Percentiles rank a stretch among this genome's conserved stretches.
Evolutionary conservation across 2,329 filamentous ascomycete species (phyloP).

Genomic region (Grosmannia huntii): DNA sequence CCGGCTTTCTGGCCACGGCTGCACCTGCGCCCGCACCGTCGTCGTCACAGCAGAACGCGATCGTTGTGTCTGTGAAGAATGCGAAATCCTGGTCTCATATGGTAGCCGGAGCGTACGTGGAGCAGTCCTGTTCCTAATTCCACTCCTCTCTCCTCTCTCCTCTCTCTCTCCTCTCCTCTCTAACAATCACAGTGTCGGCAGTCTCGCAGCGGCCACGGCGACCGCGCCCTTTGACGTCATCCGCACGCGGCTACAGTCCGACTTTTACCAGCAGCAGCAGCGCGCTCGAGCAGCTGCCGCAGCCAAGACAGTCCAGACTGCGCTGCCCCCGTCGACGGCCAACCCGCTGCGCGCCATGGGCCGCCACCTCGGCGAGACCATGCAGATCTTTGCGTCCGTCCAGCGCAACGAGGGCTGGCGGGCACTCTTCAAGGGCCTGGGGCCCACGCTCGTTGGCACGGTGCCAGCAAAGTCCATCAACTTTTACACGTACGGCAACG

Average conservation of each 20-base stretch:
- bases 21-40: not conserved
- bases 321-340: not conserved
- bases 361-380: conserved; percentile 72
- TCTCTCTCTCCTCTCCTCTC: not conserved
- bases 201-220: conserved; percentile 85
- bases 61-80: conserved; percentile 15
- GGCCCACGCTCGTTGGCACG: conserved; percentile 79
- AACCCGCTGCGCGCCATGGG: conserved; percentile 52
- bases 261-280: conserved; percentile 83
- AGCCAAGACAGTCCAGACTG: not conserved
- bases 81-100: conserved; percentile 86
- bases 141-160: too few relatives aligned
- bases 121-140: not conserved
- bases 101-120: conserved; percentile 70
- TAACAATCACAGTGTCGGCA: conserved; percentile 50
- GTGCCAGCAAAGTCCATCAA: conserved; percentile 85
- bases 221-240: conserved; percentile 89
- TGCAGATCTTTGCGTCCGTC: conserved; percentile 73
- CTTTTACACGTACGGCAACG: conserved; percentile 88
- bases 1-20: conserved; percentile 4
- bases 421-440: conserved; percentile 85
- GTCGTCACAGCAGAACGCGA: not conserved
- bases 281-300: conserved; percentile 42
- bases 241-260: conserved; percentile 85
- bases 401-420: conserved; percentile 71